Evolutionary conservation across 2,329 filamentous ascomycete species (phyloP).

Genomic region (Colletotrichum graminicola): DNA sequence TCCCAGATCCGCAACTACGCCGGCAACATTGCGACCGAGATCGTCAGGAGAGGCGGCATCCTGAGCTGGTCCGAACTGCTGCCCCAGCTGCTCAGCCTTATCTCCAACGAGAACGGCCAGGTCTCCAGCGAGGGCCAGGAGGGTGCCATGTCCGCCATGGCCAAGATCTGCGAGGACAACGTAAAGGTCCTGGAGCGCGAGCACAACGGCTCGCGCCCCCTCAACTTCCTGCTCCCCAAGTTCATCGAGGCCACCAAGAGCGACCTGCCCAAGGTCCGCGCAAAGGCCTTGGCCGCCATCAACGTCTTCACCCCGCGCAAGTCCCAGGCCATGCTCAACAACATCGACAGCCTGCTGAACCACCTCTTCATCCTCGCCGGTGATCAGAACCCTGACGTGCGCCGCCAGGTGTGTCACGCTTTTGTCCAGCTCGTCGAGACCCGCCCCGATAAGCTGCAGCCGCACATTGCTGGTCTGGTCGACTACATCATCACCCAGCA

Average conservation of each 20-base stretch:
- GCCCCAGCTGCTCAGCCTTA: conserved; percentile 82
- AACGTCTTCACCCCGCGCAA: conserved; percentile 92
- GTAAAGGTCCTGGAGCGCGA: conserved; percentile 86
- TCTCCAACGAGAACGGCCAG: conserved; percentile 78
- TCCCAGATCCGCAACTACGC: conserved; percentile 88
- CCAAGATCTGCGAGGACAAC: conserved; percentile 98
- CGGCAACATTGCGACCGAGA: conserved; percentile 93
- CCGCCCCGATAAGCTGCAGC: conserved; percentile 88
- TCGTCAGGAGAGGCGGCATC: conserved; percentile 86
- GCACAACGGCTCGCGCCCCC: conserved; percentile 87
- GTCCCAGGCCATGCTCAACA: conserved; percentile 83
- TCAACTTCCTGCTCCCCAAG: conserved; percentile 90
- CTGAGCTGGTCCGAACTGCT: conserved; percentile 93
- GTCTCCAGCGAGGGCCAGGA: conserved; percentile 82
- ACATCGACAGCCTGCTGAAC: conserved; percentile 84
- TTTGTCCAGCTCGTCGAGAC: conserved; percentile 94
- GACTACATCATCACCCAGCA: conserved; percentile 95
- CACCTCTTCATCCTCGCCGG: conserved; percentile 85
- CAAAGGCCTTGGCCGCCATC: conserved; percentile 84
- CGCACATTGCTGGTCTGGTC: conserved; percentile 88
- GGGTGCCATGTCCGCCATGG: conserved; percentile 90
- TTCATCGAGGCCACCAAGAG: conserved; percentile 88
- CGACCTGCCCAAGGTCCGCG: conserved; percentile 80
- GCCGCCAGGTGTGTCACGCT: conserved; percentile 91
- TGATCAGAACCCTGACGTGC: conserved; percentile 84